Conservation (phyloP, 176 grass and related monocot genomes). For the Oryza rufipogon region DNA sequence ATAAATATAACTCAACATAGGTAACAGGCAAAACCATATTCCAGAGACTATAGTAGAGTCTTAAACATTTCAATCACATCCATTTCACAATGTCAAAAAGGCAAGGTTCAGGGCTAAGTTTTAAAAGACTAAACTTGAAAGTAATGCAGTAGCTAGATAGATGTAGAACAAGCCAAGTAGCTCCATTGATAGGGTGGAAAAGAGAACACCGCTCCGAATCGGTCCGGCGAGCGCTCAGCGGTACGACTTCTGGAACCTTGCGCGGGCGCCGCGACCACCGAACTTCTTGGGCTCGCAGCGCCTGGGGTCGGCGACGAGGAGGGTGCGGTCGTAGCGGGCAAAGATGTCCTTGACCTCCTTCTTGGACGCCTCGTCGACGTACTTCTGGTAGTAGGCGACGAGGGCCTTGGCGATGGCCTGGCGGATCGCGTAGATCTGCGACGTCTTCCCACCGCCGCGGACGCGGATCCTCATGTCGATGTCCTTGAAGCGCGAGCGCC, state of each 20-base stretch:
- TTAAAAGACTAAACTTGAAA: not conserved
- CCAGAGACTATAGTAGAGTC: not conserved
- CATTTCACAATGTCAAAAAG: not conserved
- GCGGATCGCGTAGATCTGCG: constrained; percentile 84
- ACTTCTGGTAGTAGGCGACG: constrained; percentile 85
- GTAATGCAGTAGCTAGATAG: constrained; percentile 23
- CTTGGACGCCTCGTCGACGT: constrained; percentile 77
- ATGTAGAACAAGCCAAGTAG: not conserved
- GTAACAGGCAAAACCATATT: not conserved
- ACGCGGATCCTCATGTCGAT: constrained; percentile 93
- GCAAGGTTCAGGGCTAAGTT: not conserved
- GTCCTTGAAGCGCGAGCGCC: constrained; percentile 62
- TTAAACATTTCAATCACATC: not conserved
- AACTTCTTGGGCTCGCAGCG: constrained; percentile 94
- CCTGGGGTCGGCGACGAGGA: constrained; percentile 80
- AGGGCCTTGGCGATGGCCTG: constrained; percentile 85
- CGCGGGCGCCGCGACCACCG: constrained; percentile 74
- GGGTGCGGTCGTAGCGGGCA: constrained; percentile 74
- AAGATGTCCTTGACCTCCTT: constrained; percentile 92
- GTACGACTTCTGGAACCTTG: constrained; percentile 86
- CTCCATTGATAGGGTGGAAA: not conserved
- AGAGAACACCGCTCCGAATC: not conserved
- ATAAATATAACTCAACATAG: not conserved
- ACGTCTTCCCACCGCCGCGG: constrained; percentile 72
- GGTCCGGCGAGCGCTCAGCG: constrained; percentile 43